phyloP scores from a whole-genome alignment of 164 flowering plant species.

The Magnolia changhungtana region DNA sequence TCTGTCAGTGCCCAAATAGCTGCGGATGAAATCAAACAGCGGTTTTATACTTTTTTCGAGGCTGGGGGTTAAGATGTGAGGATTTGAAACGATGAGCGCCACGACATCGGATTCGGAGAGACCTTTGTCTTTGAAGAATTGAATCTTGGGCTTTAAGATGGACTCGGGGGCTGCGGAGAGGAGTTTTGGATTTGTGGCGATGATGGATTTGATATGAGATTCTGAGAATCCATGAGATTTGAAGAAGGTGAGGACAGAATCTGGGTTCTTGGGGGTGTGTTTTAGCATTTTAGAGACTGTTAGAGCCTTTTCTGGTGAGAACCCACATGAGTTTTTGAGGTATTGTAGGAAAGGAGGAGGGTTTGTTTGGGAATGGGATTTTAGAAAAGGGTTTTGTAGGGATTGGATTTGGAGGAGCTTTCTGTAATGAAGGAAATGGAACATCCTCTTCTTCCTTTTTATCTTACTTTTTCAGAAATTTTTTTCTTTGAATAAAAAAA shows the following conservation, averaged over 20 bases:
- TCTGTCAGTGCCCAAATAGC: too few relatives aligned
- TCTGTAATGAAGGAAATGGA: background rate
- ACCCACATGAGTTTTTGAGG: background rate
- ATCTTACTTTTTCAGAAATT: too few relatives aligned
- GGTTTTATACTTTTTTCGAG: background rate
- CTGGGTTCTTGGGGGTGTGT: background rate
- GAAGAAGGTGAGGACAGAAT: background rate
- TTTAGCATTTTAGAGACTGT: background rate
- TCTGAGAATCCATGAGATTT: background rate
- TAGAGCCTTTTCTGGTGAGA: background rate
- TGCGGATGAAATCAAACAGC: constrained; percentile 1
- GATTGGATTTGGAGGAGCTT: background rate
- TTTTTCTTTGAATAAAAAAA: too few relatives aligned
- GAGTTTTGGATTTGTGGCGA: background rate
- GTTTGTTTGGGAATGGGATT: background rate
- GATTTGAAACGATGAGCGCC: background rate
- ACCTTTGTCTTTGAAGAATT: too few relatives aligned
- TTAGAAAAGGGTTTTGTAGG: background rate
- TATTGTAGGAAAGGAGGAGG: background rate
- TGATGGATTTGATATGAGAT: background rate
- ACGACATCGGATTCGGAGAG: background rate
- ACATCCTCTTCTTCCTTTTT: too few relatives aligned
- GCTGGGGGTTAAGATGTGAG: constrained; percentile 1
- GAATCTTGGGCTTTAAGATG: too few relatives aligned
- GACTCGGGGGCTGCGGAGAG: too few relatives aligned